Percentiles rank a stretch among this genome's conserved stretches.
Evolutionary conservation across 2,329 filamentous ascomycete genomes (phyloP).

Genomic region (Periconia digitata): DNA sequence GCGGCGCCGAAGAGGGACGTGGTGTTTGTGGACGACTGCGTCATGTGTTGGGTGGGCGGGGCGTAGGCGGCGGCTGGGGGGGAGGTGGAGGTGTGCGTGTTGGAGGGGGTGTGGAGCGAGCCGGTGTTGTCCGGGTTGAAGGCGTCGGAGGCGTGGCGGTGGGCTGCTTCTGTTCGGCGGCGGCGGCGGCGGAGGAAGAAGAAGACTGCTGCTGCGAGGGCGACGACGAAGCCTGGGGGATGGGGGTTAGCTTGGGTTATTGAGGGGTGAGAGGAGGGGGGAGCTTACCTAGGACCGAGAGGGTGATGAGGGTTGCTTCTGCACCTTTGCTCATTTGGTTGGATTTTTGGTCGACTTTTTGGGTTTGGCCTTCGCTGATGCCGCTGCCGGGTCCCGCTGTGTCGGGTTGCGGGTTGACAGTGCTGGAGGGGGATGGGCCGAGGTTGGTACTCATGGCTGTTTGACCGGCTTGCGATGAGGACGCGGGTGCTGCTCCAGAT

Average conservation of each 20-base stretch:
- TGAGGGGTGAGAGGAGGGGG: no score
- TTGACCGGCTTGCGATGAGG: not conserved
- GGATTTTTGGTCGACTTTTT: conserved; percentile 5
- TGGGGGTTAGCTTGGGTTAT: no score
- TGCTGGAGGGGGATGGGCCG: not conserved
- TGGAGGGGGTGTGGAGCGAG: conserved; percentile 22
- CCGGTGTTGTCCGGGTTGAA: conserved; percentile 28
- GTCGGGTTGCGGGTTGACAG: not conserved
- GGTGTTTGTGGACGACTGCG: conserved; percentile 25
- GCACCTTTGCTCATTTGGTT: conserved; percentile 28
- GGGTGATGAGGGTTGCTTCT: conserved; percentile 33
- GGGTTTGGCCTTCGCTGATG: conserved; percentile 6
- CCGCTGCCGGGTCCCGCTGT: not conserved
- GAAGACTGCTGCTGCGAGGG: conserved; percentile 23
- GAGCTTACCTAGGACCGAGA: conserved; percentile 32
- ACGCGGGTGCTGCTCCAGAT: no score
- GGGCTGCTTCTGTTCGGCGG: conserved; percentile 12
- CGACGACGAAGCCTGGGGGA: conserved; percentile 33
- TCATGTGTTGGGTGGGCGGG: conserved; percentile 18
- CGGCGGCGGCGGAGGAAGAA: conserved; percentile 29
- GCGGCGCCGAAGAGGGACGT: conserved; percentile 29
- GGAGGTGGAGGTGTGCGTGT: conserved; percentile 18
- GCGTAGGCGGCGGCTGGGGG: conserved; percentile 6
- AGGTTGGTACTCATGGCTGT: not conserved
- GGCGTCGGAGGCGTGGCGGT: conserved; percentile 25